These are phyloP conservation scores for Glycine latifolia DNA, from an alignment of 306 rosid genomes.

Conservation along the genomic window DNA sequence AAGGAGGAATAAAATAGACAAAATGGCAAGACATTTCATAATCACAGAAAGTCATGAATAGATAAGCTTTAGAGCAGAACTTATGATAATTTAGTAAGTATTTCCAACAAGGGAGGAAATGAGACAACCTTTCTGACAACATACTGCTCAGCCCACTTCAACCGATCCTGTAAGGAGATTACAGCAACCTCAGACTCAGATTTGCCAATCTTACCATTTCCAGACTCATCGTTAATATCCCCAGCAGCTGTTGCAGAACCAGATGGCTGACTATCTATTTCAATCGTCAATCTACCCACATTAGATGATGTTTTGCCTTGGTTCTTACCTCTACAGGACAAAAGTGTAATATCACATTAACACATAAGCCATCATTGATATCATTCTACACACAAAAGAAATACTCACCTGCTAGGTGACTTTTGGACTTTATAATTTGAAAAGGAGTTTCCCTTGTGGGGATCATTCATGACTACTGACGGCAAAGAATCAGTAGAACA, in stretches of 20 bases:
- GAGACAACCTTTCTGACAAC: constrained; percentile 66
- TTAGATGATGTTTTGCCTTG: constrained; percentile 62
- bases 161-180: constrained; percentile 61
- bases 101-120: constrained; percentile 29
- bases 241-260: constrained; percentile 60
- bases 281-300: constrained; percentile 67
- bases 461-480: constrained; percentile 71
- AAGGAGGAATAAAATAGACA: constrained; percentile 1
- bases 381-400: neutral
- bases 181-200: constrained; percentile 60
- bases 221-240: constrained; percentile 56
- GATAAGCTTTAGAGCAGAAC: constrained; percentile 22
- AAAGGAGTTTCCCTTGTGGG: constrained; percentile 60
- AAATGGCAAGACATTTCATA: constrained; percentile 25
- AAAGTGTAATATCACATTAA: constrained; percentile 21
- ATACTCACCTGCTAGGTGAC: constrained; percentile 73
- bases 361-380: neutral
- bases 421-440: constrained; percentile 69
- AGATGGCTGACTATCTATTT: constrained; percentile 67
- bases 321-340: constrained; percentile 69
- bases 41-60: constrained; percentile 17
- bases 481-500: constrained; percentile 96
- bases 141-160: constrained; percentile 67
- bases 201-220: constrained; percentile 64
- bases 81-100: constrained; percentile 24